These are phyloP conservation scores for Salicornia ramosissima DNA, from an alignment of 148 eudicot genomes.

Conservation along the genomic window DNA sequence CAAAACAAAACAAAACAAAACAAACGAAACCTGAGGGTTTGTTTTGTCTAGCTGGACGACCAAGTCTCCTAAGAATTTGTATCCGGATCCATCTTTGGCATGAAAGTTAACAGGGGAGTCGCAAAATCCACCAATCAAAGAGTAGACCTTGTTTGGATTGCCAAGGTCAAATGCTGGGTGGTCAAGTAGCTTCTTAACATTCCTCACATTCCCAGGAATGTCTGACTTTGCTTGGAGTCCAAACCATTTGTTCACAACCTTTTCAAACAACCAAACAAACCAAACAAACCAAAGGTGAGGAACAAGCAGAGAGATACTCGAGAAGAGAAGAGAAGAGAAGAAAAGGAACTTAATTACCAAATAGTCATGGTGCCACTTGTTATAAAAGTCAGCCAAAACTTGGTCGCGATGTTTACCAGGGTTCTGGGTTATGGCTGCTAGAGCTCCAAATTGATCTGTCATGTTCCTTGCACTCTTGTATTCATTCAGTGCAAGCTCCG, in stretches of 20 bases:
- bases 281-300: too few species aligned
- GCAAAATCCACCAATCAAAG: constrained; percentile 85
- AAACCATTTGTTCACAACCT: constrained; percentile 96
- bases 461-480: constrained; percentile 81
- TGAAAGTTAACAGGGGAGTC: constrained; percentile 92
- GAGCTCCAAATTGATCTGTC: constrained; percentile 92
- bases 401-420: constrained; percentile 72
- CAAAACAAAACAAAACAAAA: too few species aligned
- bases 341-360: too few species aligned
- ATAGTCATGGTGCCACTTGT: constrained; percentile 84
- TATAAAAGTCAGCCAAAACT: constrained; percentile 78
- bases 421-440: constrained; percentile 75
- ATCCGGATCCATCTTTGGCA: constrained; percentile 96
- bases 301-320: too few species aligned
- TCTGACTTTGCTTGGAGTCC: constrained; percentile 87
- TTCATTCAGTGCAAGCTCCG: constrained; percentile 75
- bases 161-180: constrained; percentile 93
- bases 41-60: constrained; percentile 83
- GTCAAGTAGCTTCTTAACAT: constrained; percentile 65
- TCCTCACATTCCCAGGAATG: constrained; percentile 82
- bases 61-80: constrained; percentile 77
- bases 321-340: too few species aligned
- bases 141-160: constrained; percentile 93
- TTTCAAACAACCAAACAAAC: constrained; percentile 5
- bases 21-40: constrained; percentile 72